These are phyloP conservation scores for Solanum chilense DNA, from an alignment of 257 asterid species.

Conservation along the genomic window DNA sequence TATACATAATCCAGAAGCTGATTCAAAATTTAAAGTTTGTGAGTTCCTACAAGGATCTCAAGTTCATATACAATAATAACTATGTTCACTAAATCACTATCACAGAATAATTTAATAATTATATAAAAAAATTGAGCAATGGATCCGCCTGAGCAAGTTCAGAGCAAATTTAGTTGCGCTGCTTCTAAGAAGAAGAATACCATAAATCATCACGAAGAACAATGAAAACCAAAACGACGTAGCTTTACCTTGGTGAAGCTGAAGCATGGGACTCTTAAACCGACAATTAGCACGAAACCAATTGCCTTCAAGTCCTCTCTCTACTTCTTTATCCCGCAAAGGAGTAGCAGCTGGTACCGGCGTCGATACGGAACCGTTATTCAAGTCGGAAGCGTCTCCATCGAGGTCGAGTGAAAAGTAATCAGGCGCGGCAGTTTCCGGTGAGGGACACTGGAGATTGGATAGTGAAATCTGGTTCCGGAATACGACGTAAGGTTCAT, in stretches of 20 bases:
- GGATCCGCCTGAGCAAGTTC: not conserved
- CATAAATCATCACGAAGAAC: not conserved
- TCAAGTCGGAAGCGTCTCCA: constrained; percentile 5
- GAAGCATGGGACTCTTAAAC: constrained; percentile 80
- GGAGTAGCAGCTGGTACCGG: constrained; percentile 15
- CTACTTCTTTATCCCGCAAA: constrained; percentile 9
- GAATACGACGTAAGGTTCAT: constrained; percentile 46
- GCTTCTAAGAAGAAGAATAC: not conserved
- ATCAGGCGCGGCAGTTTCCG: constrained; percentile 49
- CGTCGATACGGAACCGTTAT: not conserved
- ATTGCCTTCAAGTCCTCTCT: constrained; percentile 59
- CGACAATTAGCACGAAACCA: constrained; percentile 81
- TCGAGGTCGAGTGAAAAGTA: constrained; percentile 78
- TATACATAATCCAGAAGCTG: not conserved
- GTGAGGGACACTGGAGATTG: constrained; percentile 21
- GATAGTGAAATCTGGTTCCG: constrained; percentile 57
- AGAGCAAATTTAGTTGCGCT: not conserved
- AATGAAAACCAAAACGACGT: not conserved
- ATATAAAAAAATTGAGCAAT: not conserved
- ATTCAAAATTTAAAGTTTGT: too few species aligned
- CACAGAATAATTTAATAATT: not conserved
- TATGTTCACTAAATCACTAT: not conserved
- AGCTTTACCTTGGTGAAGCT: constrained; percentile 73
- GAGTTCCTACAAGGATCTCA: not conserved
- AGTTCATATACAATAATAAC: not conserved